A percentile compares a stretch with the other conserved stretches of the same genome.
phyloP scores from a whole-genome alignment of 805 yeast species.

The Schizosaccharomyces osmophilus region DNA sequence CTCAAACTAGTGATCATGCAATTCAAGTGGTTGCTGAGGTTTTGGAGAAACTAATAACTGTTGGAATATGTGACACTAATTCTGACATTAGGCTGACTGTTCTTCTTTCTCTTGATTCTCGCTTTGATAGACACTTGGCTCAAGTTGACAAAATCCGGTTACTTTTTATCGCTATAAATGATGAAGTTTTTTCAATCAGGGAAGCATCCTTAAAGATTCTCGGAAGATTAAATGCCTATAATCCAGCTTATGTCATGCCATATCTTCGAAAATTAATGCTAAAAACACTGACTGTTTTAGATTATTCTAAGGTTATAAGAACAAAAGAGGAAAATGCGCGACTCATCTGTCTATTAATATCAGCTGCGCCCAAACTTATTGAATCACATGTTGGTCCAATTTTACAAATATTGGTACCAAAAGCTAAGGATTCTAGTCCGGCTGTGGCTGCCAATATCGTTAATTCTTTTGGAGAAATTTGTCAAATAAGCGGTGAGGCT shows the following conservation, averaged over 20 bases:
- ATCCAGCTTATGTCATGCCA: conserved; percentile 91
- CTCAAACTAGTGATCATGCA: conserved; percentile 59
- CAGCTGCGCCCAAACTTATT: conserved; percentile 58
- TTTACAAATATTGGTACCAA: conserved; percentile 59
- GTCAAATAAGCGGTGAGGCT: conserved; percentile 73
- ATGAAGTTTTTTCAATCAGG: conserved; percentile 65
- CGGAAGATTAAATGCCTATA: conserved; percentile 62
- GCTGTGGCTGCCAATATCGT: conserved; percentile 73
- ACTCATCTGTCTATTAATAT: conserved; percentile 44
- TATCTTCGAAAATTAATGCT: conserved; percentile 66
- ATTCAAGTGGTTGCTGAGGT: conserved; percentile 66
- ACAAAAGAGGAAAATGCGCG: conserved; percentile 73
- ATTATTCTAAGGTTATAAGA: conserved; percentile 49
- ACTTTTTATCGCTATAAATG: conserved; percentile 71
- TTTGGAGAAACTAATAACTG: conserved; percentile 49
- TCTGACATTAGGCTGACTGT: conserved; percentile 70
- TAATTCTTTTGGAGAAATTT: conserved; percentile 65
- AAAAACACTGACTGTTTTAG: conserved; percentile 63
- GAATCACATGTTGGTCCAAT: conserved; percentile 80
- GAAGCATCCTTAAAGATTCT: conserved; percentile 53
- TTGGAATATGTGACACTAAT: conserved; percentile 64
- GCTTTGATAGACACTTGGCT: conserved; percentile 74
- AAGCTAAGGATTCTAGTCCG: conserved; percentile 44
- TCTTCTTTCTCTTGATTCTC: conserved; percentile 41
- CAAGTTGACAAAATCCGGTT: conserved; percentile 78